Percentiles rank a stretch among this genome's conserved stretches.
These are phyloP conservation scores for Rhododendron kiyosumense DNA, from an alignment of 148 eudicot species.

Conservation along the genomic window DNA sequence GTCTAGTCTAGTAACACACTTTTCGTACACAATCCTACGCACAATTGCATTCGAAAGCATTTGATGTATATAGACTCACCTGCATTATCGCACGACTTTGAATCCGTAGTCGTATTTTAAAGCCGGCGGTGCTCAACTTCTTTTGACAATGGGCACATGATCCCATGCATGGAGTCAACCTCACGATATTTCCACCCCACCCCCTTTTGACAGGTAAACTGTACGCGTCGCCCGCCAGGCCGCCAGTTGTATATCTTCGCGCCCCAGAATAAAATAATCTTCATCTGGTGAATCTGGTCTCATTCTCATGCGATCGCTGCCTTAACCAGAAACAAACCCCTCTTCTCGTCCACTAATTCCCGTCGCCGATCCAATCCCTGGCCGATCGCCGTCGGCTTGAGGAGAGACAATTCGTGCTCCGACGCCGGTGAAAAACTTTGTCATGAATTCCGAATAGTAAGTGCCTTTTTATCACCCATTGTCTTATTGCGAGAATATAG, in stretches of 20 bases:
- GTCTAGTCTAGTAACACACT: no score
- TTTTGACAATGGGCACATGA: neutral
- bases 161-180: neutral
- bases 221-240: neutral
- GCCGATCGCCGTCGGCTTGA: neutral
- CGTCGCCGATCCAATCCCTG: neutral
- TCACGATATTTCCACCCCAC: neutral
- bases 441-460: constrained; percentile 9
- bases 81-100: no score
- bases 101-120: no score
- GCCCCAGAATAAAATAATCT: neutral
- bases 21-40: no score
- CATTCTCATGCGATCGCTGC: no score
- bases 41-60: no score
- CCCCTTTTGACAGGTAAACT: neutral
- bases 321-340: neutral
- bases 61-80: no score
- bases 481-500: neutral
- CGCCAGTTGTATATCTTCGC: neutral
- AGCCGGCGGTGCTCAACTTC: no score
- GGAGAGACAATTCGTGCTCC: neutral
- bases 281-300: neutral
- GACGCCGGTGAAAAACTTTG: neutral
- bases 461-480: neutral
- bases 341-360: neutral